These are phyloP conservation scores for Amanita rubescens DNA, from an alignment of 768 basidiomycete genomes.

Conservation along the genomic window DNA sequence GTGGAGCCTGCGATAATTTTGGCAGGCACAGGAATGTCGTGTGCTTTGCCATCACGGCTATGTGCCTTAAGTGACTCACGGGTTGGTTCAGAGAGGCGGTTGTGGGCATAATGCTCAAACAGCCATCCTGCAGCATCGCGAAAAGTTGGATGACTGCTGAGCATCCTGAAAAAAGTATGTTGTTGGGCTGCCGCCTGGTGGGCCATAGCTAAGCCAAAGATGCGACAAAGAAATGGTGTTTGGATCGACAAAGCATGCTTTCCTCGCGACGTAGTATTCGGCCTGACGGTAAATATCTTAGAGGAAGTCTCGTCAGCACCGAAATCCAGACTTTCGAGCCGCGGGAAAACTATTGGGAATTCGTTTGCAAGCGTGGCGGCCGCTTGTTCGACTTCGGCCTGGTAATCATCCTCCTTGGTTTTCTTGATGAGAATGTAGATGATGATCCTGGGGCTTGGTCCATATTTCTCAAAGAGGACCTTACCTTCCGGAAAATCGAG, in stretches of 20 bases:
- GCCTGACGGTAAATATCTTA: conserved; percentile 8
- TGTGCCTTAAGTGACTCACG: conserved; percentile 2
- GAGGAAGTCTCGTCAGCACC: conserved; percentile 5
- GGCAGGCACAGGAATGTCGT: conserved; percentile 5
- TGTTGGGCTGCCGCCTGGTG: conserved; percentile 7
- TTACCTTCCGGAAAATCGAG: conserved; percentile 4
- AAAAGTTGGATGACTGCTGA: conserved; percentile 7
- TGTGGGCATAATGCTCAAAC: conserved; percentile 9
- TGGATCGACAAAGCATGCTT: conserved; percentile 2
- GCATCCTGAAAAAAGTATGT: conserved; percentile 8
- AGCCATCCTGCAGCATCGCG: conserved; percentile 6
- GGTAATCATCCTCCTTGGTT: not conserved
- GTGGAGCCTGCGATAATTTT: not conserved
- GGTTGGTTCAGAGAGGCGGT: conserved; percentile 7
- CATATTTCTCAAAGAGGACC: conserved; percentile 9
- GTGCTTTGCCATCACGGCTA: not conserved
- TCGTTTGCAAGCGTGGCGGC: not conserved
- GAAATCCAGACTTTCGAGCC: conserved; percentile 8
- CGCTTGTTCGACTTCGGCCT: not conserved
- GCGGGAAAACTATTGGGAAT: not conserved
- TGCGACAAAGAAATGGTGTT: conserved; percentile 7
- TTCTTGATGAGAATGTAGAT: conserved; percentile 6
- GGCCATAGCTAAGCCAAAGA: conserved; percentile 6
- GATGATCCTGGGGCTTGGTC: conserved; percentile 8
- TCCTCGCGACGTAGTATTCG: not conserved